Percentiles rank a stretch among this genome's conserved stretches.
Conservation (phyloP, 768 basidiomycete genomes). For the Krasilnikovozyma curviuscula region DNA sequence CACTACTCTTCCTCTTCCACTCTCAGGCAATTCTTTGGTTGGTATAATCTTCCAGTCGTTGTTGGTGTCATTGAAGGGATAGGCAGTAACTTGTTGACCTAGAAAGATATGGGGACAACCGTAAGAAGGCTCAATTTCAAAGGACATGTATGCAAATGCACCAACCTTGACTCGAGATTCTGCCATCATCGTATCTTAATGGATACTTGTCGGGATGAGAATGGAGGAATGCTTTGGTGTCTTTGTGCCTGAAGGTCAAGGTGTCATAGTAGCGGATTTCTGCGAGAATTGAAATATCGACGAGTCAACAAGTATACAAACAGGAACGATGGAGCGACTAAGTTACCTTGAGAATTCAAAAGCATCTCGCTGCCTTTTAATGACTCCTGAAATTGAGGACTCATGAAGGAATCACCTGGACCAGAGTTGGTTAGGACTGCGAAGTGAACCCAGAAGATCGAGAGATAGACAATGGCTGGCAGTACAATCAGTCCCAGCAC, state of each 20-base stretch:
- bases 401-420: conserved; percentile 91
- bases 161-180: conserved; percentile 75
- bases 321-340: conserved; percentile 7
- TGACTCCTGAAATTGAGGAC: conserved; percentile 93
- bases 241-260: conserved; percentile 71
- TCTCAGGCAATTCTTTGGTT: conserved; percentile 82
- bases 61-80: conserved; percentile 81
- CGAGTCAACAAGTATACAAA: background rate
- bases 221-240: conserved; percentile 81
- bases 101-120: conserved; percentile 2
- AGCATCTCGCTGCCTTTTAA: conserved; percentile 77
- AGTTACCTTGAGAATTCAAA: conserved; percentile 66
- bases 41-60: conserved; percentile 92
- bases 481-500: conserved; percentile 64
- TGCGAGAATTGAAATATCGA: conserved; percentile 23
- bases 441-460: conserved; percentile 93
- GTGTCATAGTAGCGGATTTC: conserved; percentile 88
- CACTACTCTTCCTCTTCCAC: conserved; percentile 78
- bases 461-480: conserved; percentile 78
- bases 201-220: conserved; percentile 85
- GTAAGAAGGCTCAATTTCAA: background rate
- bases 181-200: conserved; percentile 81
- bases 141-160: background rate
- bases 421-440: conserved; percentile 70
- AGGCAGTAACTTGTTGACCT: conserved; percentile 94